A percentile compares a stretch with the other conserved stretches of the same genome.
phyloP scores from a whole-genome alignment of 2,329 filamentous ascomycete species.

The Torrubiellomyces zombiae region DNA sequence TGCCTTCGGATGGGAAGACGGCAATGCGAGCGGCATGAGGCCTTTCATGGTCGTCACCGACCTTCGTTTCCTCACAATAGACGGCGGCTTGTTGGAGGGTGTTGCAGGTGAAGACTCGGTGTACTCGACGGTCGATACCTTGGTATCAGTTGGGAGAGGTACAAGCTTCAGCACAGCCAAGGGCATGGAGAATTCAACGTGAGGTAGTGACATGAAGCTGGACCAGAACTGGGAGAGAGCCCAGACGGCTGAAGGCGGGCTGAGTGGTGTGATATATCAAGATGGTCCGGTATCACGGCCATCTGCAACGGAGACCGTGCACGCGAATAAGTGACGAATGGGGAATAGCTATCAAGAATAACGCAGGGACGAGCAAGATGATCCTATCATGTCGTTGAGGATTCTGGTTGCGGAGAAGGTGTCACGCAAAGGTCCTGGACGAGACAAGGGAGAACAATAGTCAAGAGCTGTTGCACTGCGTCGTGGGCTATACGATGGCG shows the following conservation, averaged over 20 bases:
- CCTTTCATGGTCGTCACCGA: conserved; percentile 23
- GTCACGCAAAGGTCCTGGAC: conserved; percentile 1
- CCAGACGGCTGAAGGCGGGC: conserved; percentile 2
- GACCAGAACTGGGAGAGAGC: conserved; percentile 3
- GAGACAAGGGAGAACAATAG: conserved; percentile 3
- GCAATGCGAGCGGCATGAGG: conserved; percentile 19
- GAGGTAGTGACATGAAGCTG: conserved; percentile 4
- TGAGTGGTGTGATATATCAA: conserved; percentile 2
- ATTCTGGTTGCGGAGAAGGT: conserved; percentile 4
- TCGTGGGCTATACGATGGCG: too few relatives aligned
- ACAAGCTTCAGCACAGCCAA: conserved; percentile 1
- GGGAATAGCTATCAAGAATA: too few relatives aligned
- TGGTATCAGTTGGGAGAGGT: not conserved
- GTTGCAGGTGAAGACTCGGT: too few relatives aligned
- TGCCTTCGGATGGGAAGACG: conserved; percentile 10
- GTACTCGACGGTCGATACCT: too few relatives aligned
- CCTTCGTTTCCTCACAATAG: conserved; percentile 12
- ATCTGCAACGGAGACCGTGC: too few relatives aligned
- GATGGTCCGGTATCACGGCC: not conserved
- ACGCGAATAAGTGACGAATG: too few relatives aligned
- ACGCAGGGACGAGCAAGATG: too few relatives aligned
- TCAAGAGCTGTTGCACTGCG: conserved; percentile 3
- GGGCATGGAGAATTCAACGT: conserved; percentile 2
- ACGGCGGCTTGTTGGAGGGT: too few relatives aligned
- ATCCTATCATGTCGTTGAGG: too few relatives aligned